Evolutionary conservation across 2,329 filamentous ascomycete genomes (phyloP), one percentile per base, ranked within the genome.

Genomic region (Microascus cirrosus): DNA sequence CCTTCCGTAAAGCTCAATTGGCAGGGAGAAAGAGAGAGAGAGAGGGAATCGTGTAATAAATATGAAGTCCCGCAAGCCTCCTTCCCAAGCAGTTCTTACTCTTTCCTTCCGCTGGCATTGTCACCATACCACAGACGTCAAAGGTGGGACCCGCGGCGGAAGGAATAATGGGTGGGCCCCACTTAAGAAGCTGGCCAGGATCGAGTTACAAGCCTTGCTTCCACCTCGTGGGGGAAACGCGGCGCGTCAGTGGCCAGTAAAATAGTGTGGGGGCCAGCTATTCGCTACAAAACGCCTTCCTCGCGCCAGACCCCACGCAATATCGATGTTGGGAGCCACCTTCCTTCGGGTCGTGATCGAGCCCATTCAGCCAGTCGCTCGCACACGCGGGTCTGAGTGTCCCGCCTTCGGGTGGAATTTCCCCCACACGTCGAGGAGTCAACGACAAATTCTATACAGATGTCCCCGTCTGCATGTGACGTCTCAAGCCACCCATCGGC

Each of bases 141-240:
- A 3, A n/a, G 45, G 45, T 50, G 45, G 8, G 20, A 24, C 45
- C 45, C 3, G n/a, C 4, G n/a, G n/a, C 45, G 45, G 20, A 22
- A 50, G 45, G 45, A 50, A 50, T 20, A 24, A 50, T 50, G 45
- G 45, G 45, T 50, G 45, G 22, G n/a, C 20, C 20, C 20, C n/a
- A 50, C 45, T 12, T 20, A 20, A 11, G 12, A 24, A 20, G 20
- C 11, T 8, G 45, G n/a, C 45, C 12, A 24, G n/a, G 45, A 24
- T 24, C 55, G 55, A 57, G 55, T 57, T 20, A 28, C n/a, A 20
- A 57, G 45, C 48, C 55, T 57, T 57, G 55, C 53, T 53, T 53
- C 45, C 34, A 57, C 55, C 55, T 53, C 55, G 55, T 57, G 55
- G 55, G 18, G 34, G 20, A 18, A 34, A 18, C 36, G 22, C 7